Conservation (phyloP, 495 filamentous ascomycete species). For the Penicilliopsis zonata region DNA sequence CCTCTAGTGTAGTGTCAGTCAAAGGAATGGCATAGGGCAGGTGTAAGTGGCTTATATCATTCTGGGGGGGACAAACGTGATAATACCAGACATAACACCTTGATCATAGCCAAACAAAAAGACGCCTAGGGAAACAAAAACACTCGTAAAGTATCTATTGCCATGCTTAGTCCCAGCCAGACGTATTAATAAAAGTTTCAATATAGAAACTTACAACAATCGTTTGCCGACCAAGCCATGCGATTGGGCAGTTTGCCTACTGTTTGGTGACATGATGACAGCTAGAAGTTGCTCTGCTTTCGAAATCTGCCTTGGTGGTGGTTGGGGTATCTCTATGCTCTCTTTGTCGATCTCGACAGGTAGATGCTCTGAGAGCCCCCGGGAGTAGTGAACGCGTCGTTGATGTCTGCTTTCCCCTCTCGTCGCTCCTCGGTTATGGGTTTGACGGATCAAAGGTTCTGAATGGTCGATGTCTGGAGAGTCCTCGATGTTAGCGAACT, state of each 20-base stretch:
- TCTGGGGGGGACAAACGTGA: constrained; percentile 56
- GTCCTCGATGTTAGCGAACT: constrained; percentile 71
- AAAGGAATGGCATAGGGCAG: constrained; percentile 1
- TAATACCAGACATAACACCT: constrained; percentile 98
- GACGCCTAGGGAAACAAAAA: constrained; percentile 95
- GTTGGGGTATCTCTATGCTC: constrained; percentile 69
- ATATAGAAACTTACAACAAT: constrained; percentile 54
- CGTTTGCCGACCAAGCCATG: constrained; percentile 94
- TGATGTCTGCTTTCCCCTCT: constrained; percentile 20
- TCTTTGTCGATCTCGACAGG: constrained; percentile 53
- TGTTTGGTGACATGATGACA: constrained; percentile 71
- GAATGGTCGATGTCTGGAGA: constrained; percentile 54
- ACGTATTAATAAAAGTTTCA: background rate
- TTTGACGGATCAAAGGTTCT: constrained; percentile 48
- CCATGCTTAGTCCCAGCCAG: constrained; percentile 31
- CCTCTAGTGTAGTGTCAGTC: constrained; percentile 45
- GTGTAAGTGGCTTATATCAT: background rate
- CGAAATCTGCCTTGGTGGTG: constrained; percentile 47
- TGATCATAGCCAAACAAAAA: constrained; percentile 99
- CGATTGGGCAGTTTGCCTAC: constrained; percentile 49
- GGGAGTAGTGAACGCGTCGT: constrained; percentile 42
- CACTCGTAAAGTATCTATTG: constrained; percentile 85
- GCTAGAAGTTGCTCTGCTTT: constrained; percentile 57
- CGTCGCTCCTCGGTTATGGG: constrained; percentile 17
- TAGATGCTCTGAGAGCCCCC: constrained; percentile 30